A percentile compares a stretch with the other conserved stretches of the same genome.
Evolutionary conservation across 2,329 filamentous ascomycete species (phyloP).

Genomic region (Ceratocystis papillata): DNA sequence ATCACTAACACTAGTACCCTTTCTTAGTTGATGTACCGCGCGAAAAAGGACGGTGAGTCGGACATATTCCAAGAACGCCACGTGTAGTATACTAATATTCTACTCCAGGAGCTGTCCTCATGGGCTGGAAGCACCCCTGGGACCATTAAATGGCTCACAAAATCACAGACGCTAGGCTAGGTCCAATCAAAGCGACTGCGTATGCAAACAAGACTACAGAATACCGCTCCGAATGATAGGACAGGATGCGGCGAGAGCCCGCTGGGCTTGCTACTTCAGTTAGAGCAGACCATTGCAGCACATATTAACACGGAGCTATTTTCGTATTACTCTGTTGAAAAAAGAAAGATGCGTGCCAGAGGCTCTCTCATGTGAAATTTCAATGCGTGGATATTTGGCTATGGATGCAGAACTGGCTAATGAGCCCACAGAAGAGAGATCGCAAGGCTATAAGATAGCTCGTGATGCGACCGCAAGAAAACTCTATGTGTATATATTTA

Average conservation of each 20-base stretch:
- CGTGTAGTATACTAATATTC: slow-evolving; percentile 23
- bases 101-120: slow-evolving; percentile 53
- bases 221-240: not conserved
- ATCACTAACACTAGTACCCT: not conserved
- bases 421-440: too few species aligned
- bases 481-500: too few species aligned
- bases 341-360: not conserved
- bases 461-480: too few species aligned
- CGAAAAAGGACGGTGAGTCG: slow-evolving; percentile 75
- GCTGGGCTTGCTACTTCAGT: slow-evolving; percentile 8
- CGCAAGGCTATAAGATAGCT: too few species aligned
- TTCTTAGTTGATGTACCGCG: slow-evolving; percentile 81
- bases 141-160: slow-evolving; percentile 55
- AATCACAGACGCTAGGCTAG: not conserved
- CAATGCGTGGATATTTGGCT: not conserved
- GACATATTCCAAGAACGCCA: not conserved
- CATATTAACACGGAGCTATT: not conserved
- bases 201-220: not conserved
- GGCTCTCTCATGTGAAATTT: not conserved
- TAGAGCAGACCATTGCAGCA: not conserved
- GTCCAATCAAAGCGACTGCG: not conserved
- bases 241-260: slow-evolving; percentile 2
- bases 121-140: slow-evolving; percentile 96
- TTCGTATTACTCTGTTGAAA: not conserved
- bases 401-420: too few species aligned